Conservation (phyloP, 2,329 filamentous ascomycete genomes). For the Monascus ruber region DNA sequence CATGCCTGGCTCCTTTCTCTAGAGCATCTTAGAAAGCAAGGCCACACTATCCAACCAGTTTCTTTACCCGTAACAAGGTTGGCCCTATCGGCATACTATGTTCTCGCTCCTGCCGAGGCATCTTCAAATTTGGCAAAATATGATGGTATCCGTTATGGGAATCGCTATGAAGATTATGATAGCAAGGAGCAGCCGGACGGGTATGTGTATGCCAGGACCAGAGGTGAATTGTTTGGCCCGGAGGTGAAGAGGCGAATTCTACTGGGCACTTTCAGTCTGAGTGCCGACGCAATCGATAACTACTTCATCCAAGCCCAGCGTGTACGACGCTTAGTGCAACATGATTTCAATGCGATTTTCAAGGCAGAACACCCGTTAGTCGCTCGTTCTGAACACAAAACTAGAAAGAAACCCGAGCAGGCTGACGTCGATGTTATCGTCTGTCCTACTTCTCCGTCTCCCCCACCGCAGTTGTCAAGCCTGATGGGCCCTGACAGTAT, state of each 20-base stretch:
- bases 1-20: constrained; percentile 58
- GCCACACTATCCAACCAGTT: constrained; percentile 62
- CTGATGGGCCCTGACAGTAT: constrained; percentile 27
- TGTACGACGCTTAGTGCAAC: constrained; percentile 69
- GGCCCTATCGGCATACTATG: constrained; percentile 86
- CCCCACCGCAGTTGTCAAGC: constrained; percentile 54
- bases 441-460: constrained; percentile 73
- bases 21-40: constrained; percentile 47
- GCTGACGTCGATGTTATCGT: constrained; percentile 66
- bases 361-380: constrained; percentile 54
- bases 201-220: constrained; percentile 60
- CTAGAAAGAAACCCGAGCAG: constrained; percentile 2
- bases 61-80: constrained; percentile 73
- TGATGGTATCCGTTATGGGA: constrained; percentile 88
- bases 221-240: constrained; percentile 63
- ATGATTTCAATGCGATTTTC: constrained; percentile 78
- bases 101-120: constrained; percentile 88
- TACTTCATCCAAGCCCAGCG: constrained; percentile 93
- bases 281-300: constrained; percentile 83
- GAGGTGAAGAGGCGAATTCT: constrained; percentile 83
- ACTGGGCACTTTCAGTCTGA: constrained; percentile 80
- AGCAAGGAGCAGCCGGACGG: constrained; percentile 42
- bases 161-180: constrained; percentile 39
- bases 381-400: constrained; percentile 1
- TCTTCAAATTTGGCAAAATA: constrained; percentile 95